Conservation (phyloP, 306 rosid species). For the Pachyrhizus erosus region DNA sequence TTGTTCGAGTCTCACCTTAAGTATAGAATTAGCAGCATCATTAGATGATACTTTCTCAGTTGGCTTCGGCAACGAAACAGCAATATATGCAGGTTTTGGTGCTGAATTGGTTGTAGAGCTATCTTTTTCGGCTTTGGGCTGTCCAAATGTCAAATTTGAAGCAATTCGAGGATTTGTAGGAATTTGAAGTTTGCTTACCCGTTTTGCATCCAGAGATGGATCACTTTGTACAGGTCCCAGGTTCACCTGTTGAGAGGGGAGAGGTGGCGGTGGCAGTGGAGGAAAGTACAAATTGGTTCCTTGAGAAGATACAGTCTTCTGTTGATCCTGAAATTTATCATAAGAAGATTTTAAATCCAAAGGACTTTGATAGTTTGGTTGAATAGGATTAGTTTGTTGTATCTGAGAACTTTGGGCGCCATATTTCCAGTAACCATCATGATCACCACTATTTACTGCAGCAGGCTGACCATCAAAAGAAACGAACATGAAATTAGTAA, state of each 20-base stretch:
- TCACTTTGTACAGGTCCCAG: conserved; percentile 57
- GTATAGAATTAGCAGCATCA: conserved; percentile 74
- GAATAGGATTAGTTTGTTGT: conserved; percentile 70
- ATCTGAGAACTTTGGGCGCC: conserved; percentile 78
- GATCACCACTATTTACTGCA: conserved; percentile 73
- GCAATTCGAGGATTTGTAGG: conserved; percentile 97
- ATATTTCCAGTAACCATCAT: conserved; percentile 92
- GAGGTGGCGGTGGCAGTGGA: conserved; percentile 54
- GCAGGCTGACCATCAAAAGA: conserved; percentile 80
- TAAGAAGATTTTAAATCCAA: conserved; percentile 83
- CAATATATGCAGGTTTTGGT: conserved; percentile 84
- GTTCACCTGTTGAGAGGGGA: conserved; percentile 67
- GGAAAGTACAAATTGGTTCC: conserved; percentile 60
- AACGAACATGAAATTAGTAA: conserved; percentile 41
- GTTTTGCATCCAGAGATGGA: conserved; percentile 70
- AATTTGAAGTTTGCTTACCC: conserved; percentile 83
- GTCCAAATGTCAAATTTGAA: conserved; percentile 69
- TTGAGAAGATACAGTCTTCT: conserved; percentile 61
- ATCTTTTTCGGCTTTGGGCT: conserved; percentile 76
- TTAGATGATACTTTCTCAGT: conserved; percentile 63
- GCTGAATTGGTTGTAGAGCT: conserved; percentile 53
- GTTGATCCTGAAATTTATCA: conserved; percentile 96
- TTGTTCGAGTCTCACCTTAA: conserved; percentile 65
- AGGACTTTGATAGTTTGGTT: conserved; percentile 82
- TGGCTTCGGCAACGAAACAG: conserved; percentile 76